Conservation (phyloP, 2,329 filamentous ascomycete genomes). For the Diaporthe helianthi region DNA sequence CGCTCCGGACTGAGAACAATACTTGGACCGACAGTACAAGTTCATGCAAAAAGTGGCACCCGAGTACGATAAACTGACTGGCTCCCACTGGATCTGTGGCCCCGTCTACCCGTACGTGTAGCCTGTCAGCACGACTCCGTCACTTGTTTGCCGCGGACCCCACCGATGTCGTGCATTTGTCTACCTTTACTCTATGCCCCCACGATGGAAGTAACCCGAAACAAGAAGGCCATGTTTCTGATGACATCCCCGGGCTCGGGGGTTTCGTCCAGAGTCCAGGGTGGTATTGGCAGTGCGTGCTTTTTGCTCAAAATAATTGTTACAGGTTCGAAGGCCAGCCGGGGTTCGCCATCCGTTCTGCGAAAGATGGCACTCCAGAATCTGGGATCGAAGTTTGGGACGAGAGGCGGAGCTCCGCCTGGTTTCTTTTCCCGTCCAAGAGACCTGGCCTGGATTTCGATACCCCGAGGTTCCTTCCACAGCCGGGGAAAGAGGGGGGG, state of each 20-base stretch:
- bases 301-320: neutral
- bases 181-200: neutral
- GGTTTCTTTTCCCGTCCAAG: neutral
- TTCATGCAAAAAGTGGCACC: neutral
- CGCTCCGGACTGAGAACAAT: neutral
- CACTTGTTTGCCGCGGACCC: conserved; percentile 7
- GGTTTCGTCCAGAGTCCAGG: neutral
- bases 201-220: conserved; percentile 24
- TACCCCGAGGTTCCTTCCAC: neutral
- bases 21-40: neutral
- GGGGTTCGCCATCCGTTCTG: neutral
- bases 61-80: neutral
- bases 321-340: neutral
- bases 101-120: neutral
- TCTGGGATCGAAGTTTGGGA: neutral
- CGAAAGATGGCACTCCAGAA: neutral
- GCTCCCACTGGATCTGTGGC: neutral
- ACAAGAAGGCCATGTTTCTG: conserved; percentile 12
- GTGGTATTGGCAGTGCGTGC: neutral
- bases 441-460: neutral
- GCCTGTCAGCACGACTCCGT: neutral
- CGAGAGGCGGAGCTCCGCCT: conserved; percentile 14
- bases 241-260: neutral
- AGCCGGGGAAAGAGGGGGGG: no score
- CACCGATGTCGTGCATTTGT: conserved; percentile 15